A percentile compares a stretch with the other conserved stretches of the same genome.
phyloP scores from a whole-genome alignment of 2,329 filamentous ascomycete genomes.

The Chrysoporthe cubensis region DNA sequence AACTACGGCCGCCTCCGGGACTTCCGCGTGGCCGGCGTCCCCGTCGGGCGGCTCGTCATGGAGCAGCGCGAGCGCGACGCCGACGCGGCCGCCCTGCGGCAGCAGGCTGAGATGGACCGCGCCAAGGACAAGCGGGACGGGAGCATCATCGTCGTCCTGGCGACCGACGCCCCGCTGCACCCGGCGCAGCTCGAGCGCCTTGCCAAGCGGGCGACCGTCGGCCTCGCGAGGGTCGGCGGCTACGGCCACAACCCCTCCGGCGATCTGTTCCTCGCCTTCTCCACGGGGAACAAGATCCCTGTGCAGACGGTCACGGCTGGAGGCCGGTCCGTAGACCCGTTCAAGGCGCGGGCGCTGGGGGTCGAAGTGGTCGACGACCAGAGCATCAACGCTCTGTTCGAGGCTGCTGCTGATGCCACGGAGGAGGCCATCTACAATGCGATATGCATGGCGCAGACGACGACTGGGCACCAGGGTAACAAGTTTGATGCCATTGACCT shows the following conservation, averaged over 20 bases:
- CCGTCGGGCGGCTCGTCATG: conserved; percentile 61
- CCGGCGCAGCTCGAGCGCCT: conserved; percentile 43
- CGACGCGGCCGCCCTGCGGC: conserved; percentile 33
- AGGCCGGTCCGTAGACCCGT: conserved; percentile 42
- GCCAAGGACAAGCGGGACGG: conserved; percentile 61
- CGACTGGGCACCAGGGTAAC: conserved; percentile 56
- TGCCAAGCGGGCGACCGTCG: conserved; percentile 53
- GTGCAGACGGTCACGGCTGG: conserved; percentile 46
- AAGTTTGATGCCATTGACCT: conserved; percentile 56
- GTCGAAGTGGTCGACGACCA: conserved; percentile 59
- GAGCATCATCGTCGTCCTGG: conserved; percentile 63
- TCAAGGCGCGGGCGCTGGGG: conserved; percentile 40
- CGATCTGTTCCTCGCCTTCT: conserved; percentile 70
- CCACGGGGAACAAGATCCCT: conserved; percentile 58
- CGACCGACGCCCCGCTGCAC: conserved; percentile 48
- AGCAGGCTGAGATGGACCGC: conserved; percentile 35
- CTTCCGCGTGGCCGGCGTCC: conserved; percentile 63
- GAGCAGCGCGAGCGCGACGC: conserved; percentile 42
- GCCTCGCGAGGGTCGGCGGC: conserved; percentile 63
- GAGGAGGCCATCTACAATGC: conserved; percentile 71
- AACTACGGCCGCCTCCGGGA: conserved; percentile 65
- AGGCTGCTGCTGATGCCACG: conserved; percentile 64
- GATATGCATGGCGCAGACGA: conserved; percentile 63
- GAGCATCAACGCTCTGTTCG: conserved; percentile 64
- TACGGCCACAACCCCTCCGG: conserved; percentile 66